Evolutionary conservation across 1,139 yeast species (phyloP).

Genomic region (Taphrina betulina): DNA sequence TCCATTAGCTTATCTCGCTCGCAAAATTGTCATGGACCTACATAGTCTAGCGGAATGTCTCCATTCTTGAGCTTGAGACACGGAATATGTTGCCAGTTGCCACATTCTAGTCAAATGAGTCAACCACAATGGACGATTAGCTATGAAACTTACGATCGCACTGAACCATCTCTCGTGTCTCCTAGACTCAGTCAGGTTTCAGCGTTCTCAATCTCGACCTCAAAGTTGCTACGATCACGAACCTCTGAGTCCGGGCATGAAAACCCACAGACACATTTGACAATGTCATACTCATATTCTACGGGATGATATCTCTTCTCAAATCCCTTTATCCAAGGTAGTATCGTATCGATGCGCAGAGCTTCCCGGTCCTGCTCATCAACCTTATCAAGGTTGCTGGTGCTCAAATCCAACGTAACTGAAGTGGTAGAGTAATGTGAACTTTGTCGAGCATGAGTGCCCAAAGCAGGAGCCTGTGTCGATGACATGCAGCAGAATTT

Average conservation of each 20-base stretch:
- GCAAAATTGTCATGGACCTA: background rate
- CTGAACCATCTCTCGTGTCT: conserved; percentile 18
- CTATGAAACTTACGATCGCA: conserved; percentile 21
- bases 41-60: conserved; percentile 18
- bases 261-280: conserved; percentile 17
- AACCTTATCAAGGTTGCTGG: too few species aligned
- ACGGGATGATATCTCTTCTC: conserved; percentile 16
- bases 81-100: conserved; percentile 26
- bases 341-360: conserved; percentile 7
- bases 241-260: conserved; percentile 8
- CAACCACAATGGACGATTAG: too few species aligned
- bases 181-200: conserved; percentile 5
- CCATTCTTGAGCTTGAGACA: conserved; percentile 8
- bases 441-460: background rate
- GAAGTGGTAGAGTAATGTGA: background rate
- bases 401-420: too few species aligned
- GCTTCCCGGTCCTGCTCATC: too few species aligned
- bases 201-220: background rate
- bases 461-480: too few species aligned
- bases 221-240: background rate
- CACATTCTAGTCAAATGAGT: conserved; percentile 1
- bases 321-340: conserved; percentile 20
- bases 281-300: conserved; percentile 13
- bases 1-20: background rate
- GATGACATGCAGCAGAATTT: too few species aligned